Percentiles rank a stretch among this genome's conserved stretches.
Conservation (phyloP, 371 early-diverging fungal genomes). For the Mortierella sp. region DNA sequence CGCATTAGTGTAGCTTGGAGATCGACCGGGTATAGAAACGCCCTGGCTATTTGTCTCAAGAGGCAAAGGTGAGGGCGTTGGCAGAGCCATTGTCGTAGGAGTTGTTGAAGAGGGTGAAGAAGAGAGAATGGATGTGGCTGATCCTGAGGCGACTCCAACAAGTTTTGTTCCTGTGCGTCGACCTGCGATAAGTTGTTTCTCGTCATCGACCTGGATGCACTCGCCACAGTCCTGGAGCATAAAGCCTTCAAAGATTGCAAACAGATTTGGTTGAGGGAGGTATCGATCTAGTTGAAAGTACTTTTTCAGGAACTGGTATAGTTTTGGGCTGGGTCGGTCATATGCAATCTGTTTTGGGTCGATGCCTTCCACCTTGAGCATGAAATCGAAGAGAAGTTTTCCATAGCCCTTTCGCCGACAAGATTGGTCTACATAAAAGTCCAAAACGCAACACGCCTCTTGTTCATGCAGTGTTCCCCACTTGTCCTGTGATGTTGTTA, state of each 20-base stretch:
- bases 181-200: background rate
- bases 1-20: background rate
- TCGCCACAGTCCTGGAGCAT: slow-evolving; percentile 32
- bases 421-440: slow-evolving; percentile 47
- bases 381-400: slow-evolving; percentile 45
- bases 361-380: slow-evolving; percentile 46
- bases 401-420: slow-evolving; percentile 47
- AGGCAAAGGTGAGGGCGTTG: background rate
- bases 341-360: slow-evolving; percentile 48
- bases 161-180: background rate
- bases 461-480: slow-evolving; percentile 45
- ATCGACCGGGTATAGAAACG: background rate
- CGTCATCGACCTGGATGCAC: slow-evolving; percentile 28
- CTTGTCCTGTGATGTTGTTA: slow-evolving; percentile 48
- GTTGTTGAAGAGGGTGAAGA: background rate
- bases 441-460: slow-evolving; percentile 43
- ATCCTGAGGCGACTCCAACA: background rate
- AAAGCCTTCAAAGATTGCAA: slow-evolving; percentile 48
- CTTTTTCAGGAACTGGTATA: slow-evolving; percentile 42
- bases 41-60: background rate
- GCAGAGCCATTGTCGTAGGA: background rate
- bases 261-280: slow-evolving; percentile 46
- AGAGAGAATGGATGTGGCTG: background rate
- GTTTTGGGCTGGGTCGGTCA: slow-evolving; percentile 48
- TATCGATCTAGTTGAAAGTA: slow-evolving; percentile 34